Conservation (phyloP, 805 yeast genomes). For the Suhomyces emberorum region DNA sequence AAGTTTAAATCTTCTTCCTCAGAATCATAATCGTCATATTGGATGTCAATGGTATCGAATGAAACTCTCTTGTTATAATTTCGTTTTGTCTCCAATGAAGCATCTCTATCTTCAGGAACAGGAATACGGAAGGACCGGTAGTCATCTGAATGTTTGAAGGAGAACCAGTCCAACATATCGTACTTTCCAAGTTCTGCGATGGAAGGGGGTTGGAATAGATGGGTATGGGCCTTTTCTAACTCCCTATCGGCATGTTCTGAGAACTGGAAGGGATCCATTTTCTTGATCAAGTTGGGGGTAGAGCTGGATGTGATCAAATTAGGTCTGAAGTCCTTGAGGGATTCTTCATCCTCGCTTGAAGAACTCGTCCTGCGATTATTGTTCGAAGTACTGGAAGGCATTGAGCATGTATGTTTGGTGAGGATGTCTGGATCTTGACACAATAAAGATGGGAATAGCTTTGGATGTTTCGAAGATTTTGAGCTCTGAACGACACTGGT, state of each 20-base stretch:
- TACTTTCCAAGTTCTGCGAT: not conserved
- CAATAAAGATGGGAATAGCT: too few species aligned
- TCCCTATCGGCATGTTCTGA: too few species aligned
- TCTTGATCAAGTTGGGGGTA: not conserved
- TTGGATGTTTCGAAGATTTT: too few species aligned
- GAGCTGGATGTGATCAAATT: not conserved
- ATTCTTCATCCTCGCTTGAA: too few species aligned
- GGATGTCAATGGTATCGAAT: conserved; percentile 50
- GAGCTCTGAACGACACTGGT: too few species aligned
- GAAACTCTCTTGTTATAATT: conserved; percentile 40
- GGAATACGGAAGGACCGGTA: conserved; percentile 20
- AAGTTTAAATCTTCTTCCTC: not conserved
- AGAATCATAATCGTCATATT: conserved; percentile 22
- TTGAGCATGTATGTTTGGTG: too few species aligned
- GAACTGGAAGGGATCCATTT: not conserved
- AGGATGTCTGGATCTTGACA: too few species aligned
- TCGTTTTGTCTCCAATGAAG: conserved; percentile 6
- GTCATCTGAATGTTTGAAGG: conserved; percentile 15
- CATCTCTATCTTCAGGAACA: conserved; percentile 12
- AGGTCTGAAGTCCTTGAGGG: too few species aligned
- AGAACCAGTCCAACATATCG: conserved; percentile 12
- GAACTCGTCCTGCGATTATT: too few species aligned
- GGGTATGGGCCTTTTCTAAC: conserved; percentile 1
- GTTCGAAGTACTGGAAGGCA: too few species aligned
- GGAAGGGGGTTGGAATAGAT: conserved; percentile 2